These are phyloP conservation scores for Penicillium parvum DNA, from an alignment of 495 filamentous ascomycete genomes.

Conservation along the genomic window DNA sequence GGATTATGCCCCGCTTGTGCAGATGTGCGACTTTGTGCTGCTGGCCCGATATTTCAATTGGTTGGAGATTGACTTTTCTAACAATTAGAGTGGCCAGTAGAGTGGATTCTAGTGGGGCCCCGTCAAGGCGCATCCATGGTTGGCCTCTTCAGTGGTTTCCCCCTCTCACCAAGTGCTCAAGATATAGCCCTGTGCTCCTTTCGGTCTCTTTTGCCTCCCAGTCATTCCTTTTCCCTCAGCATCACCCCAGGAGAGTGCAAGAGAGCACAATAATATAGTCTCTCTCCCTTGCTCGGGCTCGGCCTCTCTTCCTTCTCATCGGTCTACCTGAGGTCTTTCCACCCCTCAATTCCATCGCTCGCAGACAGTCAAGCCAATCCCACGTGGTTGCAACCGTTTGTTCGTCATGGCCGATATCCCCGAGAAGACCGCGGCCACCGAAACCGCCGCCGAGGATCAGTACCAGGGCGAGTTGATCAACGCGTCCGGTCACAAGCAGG, in stretches of 20 bases:
- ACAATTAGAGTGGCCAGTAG: constrained; percentile 15
- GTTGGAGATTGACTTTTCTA: constrained; percentile 11
- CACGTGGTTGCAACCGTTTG: background rate
- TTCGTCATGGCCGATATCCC: constrained; percentile 15
- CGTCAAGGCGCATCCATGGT: too few species aligned
- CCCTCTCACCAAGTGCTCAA: too few species aligned
- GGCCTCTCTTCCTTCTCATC: background rate
- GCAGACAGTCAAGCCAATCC: background rate
- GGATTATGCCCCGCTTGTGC: constrained; percentile 8
- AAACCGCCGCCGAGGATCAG: constrained; percentile 19
- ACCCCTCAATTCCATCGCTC: background rate
- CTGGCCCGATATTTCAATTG: constrained; percentile 5
- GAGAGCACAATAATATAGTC: background rate
- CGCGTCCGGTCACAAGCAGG: constrained; percentile 54
- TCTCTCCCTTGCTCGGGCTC: background rate
- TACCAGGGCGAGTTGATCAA: constrained; percentile 38
- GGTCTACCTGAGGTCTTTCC: background rate
- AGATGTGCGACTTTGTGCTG: constrained; percentile 14
- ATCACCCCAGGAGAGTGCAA: too few species aligned
- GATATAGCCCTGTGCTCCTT: too few species aligned
- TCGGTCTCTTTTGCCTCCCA: background rate
- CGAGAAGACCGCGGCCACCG: constrained; percentile 19
- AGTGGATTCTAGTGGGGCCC: too few species aligned
- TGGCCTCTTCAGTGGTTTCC: too few species aligned
- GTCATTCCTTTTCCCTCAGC: background rate